Conservation (phyloP, 2,329 filamentous ascomycete genomes). For the Pestalotiopsis sp. region DNA sequence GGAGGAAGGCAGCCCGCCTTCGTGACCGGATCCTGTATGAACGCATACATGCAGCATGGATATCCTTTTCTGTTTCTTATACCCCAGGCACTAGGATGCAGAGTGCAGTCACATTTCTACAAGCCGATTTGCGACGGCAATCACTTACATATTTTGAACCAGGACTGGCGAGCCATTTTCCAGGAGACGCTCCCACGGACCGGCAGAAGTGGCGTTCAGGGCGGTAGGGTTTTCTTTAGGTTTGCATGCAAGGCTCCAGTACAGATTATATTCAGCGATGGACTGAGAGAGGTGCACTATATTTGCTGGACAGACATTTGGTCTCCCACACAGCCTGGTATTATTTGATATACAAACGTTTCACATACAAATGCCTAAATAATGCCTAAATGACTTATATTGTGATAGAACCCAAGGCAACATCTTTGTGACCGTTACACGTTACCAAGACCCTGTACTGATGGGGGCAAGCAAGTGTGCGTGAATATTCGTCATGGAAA, state of each 20-base stretch:
- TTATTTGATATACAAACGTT: too few species aligned
- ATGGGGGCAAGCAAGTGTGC: background rate
- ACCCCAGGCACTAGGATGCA: conserved; percentile 8
- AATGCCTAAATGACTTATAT: too few species aligned
- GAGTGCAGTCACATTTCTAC: background rate
- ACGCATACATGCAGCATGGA: background rate
- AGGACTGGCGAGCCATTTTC: background rate
- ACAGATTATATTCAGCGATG: background rate
- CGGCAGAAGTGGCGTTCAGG: background rate
- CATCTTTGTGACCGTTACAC: too few species aligned
- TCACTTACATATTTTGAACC: background rate
- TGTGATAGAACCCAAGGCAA: too few species aligned
- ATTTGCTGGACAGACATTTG: background rate
- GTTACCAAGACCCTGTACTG: too few species aligned
- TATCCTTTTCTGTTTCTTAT: conserved; percentile 16
- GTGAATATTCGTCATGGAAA: background rate
- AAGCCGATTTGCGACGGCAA: background rate
- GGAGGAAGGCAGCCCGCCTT: conserved; percentile 35
- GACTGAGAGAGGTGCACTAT: background rate
- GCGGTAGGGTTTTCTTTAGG: background rate
- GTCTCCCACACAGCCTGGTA: too few species aligned
- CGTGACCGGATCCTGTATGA: conserved; percentile 8
- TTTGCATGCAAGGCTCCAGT: background rate
- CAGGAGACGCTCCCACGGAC: background rate
- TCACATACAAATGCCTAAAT: too few species aligned